Percentiles rank a stretch among this genome's conserved stretches.
Conservation (phyloP, 768 basidiomycete species). For the Russula abietina region DNA sequence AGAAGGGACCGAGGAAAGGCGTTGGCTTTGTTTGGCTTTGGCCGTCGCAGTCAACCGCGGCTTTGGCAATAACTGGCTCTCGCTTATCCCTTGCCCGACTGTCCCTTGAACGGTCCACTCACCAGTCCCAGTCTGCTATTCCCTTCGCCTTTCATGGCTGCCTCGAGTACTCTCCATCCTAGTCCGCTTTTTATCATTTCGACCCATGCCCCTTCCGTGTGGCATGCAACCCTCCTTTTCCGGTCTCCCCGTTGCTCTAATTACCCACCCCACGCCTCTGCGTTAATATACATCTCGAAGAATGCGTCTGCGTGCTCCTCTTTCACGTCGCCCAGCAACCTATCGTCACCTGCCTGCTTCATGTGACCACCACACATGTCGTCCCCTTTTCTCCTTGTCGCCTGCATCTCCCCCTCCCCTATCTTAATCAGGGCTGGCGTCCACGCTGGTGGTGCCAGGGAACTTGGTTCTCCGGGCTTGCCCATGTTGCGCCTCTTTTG, state of each 20-base stretch:
- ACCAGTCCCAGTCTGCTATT: conserved; percentile 9
- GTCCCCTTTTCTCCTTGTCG: conserved; percentile 3
- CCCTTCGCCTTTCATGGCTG: conserved; percentile 3
- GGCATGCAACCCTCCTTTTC: background rate
- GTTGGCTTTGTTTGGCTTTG: conserved; percentile 33
- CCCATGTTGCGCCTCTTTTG: background rate
- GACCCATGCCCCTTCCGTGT: conserved; percentile 14
- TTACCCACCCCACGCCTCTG: conserved; percentile 31
- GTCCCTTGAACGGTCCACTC: background rate
- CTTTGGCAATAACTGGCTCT: conserved; percentile 43
- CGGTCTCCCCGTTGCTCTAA: conserved; percentile 8
- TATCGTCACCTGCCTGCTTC: conserved; percentile 1
- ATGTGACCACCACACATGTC: background rate
- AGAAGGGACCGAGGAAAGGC: conserved; percentile 29
- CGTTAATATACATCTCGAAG: conserved; percentile 40
- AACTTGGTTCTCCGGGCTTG: background rate
- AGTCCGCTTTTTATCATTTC: conserved; percentile 15
- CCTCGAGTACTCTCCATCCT: too few species aligned
- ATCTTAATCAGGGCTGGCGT: conserved; percentile 9
- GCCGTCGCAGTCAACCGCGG: conserved; percentile 40
- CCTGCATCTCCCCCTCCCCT: background rate
- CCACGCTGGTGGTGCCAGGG: background rate
- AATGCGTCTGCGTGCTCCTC: conserved; percentile 30
- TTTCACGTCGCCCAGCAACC: background rate
- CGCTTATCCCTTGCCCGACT: background rate